Base-by-base conservation (phyloP, 2,329 filamentous ascomycete species). In the Paraphaeosphaeria minitans region DNA sequence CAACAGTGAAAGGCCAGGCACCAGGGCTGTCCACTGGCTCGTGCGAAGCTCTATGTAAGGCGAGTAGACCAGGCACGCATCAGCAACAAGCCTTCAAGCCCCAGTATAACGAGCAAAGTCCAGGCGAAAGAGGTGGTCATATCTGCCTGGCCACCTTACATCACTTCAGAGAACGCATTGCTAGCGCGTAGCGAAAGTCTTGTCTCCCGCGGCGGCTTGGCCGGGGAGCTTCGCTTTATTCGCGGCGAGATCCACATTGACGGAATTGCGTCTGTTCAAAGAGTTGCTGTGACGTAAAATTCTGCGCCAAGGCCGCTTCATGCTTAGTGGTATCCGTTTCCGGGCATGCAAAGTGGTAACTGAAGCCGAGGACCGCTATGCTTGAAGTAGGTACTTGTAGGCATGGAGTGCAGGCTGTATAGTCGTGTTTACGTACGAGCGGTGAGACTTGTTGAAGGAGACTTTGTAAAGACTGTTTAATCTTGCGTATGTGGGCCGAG, bases 181-280 rank as follows among this genome's bases (percentile, higher is more conserved):
- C 14, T 51, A 27, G n/a, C 27, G 24, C 22, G 10, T 14, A 37
- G 12, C 37, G 14, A 43, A 31, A 31, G 50, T 37, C 42, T 53
- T 14, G 31, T 4, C 16, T 13, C 19, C 21, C 41, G 41, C 43
- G 51, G 37, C 39, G 51, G 21, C 51, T 53, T 45, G 51, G 51
- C 51, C 16, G n/a, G 39, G 22, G 31, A 46, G 29, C 51, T 37
- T 53, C 31, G 21, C 4, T 46, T 35, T 24, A 46, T 46, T 53
- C 51, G 51, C 27, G 16, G 29, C 12, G n/a, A 35, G 50, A 43
- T 27, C 50, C 22, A 43, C n/a, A 51, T 42, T 43, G 37, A 53
- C 37, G 37, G 50, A 19, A 43, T 31, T 53, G 37, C 27, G 39
- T 53, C 27, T 22, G 16, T n/a, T 29, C 19, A 27, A 19, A 52